Conservation (phyloP, 331 rosid genomes). For the Rosa hybrid region DNA sequence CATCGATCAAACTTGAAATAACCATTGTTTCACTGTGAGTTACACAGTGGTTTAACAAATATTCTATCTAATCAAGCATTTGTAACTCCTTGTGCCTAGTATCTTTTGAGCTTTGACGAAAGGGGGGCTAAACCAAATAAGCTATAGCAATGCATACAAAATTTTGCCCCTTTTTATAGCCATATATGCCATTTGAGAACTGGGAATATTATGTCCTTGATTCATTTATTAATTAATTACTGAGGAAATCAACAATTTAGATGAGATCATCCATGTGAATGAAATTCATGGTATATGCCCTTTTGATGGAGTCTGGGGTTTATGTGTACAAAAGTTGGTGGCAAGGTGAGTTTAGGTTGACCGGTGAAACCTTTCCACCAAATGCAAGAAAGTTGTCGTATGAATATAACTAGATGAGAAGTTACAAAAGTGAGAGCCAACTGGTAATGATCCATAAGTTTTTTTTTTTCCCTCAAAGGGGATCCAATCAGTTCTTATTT, state of each 20-base stretch:
- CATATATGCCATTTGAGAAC: not conserved
- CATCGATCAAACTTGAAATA: no score
- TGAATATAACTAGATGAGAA: not conserved
- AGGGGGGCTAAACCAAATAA: not conserved
- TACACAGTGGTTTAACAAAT: no score
- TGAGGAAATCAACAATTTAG: slow-evolving; percentile 1
- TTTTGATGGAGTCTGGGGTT: slow-evolving; percentile 1
- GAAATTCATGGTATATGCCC: not conserved
- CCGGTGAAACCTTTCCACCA: not conserved
- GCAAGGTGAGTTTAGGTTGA: slow-evolving; percentile 1
- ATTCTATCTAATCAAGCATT: not conserved
- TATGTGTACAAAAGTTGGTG: not conserved
- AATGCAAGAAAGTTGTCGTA: not conserved
- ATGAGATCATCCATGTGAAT: slow-evolving; percentile 10
- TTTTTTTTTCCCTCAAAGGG: no score
- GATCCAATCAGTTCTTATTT: not conserved
- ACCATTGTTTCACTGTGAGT: no score
- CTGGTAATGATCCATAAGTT: not conserved
- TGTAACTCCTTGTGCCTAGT: not conserved
- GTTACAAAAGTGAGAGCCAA: not conserved
- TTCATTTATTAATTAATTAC: not conserved
- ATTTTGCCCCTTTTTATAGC: not conserved
- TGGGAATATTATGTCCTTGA: not conserved
- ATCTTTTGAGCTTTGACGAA: not conserved
- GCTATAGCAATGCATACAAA: not conserved